phyloP scores from a whole-genome alignment of 2,329 filamentous ascomycete species.

The Claviceps quebecensis region DNA sequence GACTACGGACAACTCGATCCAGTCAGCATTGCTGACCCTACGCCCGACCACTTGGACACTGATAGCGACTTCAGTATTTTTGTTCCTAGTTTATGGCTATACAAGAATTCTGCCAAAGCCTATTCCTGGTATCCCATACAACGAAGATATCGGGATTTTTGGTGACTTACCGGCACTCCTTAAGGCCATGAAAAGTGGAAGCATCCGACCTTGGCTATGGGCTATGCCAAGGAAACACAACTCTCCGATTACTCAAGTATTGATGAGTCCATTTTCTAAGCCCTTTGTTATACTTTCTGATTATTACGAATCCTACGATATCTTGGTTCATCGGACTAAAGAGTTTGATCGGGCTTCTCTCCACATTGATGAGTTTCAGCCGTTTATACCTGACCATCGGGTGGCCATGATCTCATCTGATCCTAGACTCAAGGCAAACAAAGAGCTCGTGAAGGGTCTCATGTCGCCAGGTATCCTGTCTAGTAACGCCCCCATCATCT shows the following conservation, averaged over 20 bases:
- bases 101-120: neutral
- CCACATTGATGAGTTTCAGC: neutral
- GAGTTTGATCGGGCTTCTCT: slow-evolving; percentile 1
- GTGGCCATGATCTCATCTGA: slow-evolving; percentile 13
- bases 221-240: neutral
- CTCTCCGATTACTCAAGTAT: neutral
- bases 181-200: neutral
- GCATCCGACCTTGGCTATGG: neutral
- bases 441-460: slow-evolving; percentile 15
- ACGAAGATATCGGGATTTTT: neutral
- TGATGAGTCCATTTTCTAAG: neutral
- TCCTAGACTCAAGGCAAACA: slow-evolving; percentile 16
- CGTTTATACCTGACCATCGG: slow-evolving; percentile 12
- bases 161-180: neutral
- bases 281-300: neutral
- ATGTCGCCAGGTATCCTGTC: slow-evolving; percentile 18
- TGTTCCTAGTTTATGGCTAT: neutral
- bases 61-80: neutral
- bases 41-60: neutral
- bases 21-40: neutral
- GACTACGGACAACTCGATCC: neutral
- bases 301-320: neutral
- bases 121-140: slow-evolving; percentile 2
- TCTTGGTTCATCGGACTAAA: neutral
- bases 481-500: slow-evolving; percentile 14